These are phyloP conservation scores for Trametes meyenii DNA, from an alignment of 768 basidiomycete genomes.

Conservation along the genomic window DNA sequence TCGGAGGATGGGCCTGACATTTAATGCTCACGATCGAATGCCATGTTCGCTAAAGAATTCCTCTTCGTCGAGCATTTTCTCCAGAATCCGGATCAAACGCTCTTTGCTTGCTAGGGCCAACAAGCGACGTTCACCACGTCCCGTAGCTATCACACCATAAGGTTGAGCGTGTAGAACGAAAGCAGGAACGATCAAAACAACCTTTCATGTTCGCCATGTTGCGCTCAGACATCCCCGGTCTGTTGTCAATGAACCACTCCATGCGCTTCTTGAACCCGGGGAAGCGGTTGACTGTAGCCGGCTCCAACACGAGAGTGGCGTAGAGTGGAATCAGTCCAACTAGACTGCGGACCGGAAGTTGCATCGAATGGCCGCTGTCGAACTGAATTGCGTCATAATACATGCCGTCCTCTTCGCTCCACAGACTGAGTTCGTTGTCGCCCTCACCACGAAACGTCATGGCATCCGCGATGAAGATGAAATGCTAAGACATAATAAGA, in stretches of 20 bases:
- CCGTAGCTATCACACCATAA: constrained; percentile 39
- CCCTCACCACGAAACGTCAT: constrained; percentile 86
- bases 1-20: background rate
- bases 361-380: constrained; percentile 78
- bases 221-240: constrained; percentile 82
- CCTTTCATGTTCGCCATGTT: constrained; percentile 98
- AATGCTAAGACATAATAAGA: constrained; percentile 60
- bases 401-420: constrained; percentile 97
- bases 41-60: constrained; percentile 97
- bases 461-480: constrained; percentile 97
- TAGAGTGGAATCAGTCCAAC: constrained; percentile 98
- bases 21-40: constrained; percentile 80
- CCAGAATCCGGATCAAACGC: constrained; percentile 80
- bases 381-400: constrained; percentile 98
- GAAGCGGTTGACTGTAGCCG: constrained; percentile 83
- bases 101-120: constrained; percentile 93
- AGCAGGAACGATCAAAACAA: constrained; percentile 32
- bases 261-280: constrained; percentile 98
- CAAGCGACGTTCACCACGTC: constrained; percentile 84
- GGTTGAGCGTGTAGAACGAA: background rate
- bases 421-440: constrained; percentile 80
- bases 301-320: constrained; percentile 92
- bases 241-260: constrained; percentile 97
- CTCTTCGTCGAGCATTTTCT: constrained; percentile 97
- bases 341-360: constrained; percentile 90